phyloP scores from a whole-genome alignment of 1,139 yeast genomes.

The Tardiomyces blankii region DNA sequence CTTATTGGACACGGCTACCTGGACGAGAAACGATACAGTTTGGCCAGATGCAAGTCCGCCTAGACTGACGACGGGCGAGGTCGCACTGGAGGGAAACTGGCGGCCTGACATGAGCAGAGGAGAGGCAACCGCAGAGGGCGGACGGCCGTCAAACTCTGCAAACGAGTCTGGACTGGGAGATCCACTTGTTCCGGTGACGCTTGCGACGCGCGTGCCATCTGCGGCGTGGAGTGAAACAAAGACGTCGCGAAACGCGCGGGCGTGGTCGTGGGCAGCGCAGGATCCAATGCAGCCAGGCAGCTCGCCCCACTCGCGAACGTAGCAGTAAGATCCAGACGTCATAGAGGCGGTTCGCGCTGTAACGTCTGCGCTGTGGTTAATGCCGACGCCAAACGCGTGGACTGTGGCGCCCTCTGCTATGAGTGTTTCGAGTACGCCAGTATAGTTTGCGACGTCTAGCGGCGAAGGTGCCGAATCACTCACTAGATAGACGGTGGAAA shows the following conservation, averaged over 20 bases:
- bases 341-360: constrained; percentile 3
- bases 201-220: constrained; percentile 7
- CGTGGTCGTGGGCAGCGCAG: constrained; percentile 3
- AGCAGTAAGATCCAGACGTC: constrained; percentile 6
- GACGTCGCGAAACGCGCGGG: constrained; percentile 8
- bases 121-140: neutral
- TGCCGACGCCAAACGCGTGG: constrained; percentile 7
- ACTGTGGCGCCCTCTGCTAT: constrained; percentile 2
- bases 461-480: neutral
- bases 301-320: constrained; percentile 7
- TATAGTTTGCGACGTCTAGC: neutral
- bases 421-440: constrained; percentile 1
- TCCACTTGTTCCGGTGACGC: constrained; percentile 5
- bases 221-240: constrained; percentile 8
- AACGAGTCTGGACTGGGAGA: neutral
- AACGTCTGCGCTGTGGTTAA: constrained; percentile 6
- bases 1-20: neutral
- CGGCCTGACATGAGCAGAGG: neutral
- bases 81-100: neutral
- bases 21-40: neutral
- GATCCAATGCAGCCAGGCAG: constrained; percentile 4
- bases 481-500: neutral
- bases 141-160: neutral
- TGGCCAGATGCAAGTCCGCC: neutral
- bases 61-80: neutral